phyloP scores from a whole-genome alignment of 164 flowering plant species.

The Vitis cinerea region DNA sequence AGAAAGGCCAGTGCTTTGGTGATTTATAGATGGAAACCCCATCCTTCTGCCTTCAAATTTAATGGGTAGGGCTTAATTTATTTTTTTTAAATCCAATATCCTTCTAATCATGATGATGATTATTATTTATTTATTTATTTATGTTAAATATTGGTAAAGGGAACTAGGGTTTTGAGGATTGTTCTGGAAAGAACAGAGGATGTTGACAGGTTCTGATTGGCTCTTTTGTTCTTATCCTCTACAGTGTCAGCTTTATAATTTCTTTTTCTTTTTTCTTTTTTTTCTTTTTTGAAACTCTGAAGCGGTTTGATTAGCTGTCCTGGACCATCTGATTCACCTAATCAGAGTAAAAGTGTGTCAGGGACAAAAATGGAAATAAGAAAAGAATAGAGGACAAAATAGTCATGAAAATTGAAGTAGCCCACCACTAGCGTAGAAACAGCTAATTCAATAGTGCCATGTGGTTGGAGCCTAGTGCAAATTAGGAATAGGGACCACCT shows the following conservation, averaged over 20 bases:
- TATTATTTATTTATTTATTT: neutral
- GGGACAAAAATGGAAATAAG: neutral
- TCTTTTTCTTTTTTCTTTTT: neutral
- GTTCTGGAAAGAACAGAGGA: constrained; percentile 25
- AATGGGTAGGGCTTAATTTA: constrained; percentile 1
- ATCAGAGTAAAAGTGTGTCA: neutral
- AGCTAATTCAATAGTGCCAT: too few species aligned
- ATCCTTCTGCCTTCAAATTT: neutral
- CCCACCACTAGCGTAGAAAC: too few species aligned
- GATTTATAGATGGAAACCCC: neutral
- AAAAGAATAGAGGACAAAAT: neutral
- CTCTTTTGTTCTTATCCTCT: constrained; percentile 23
- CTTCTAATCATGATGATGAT: neutral
- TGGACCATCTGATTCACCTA: constrained; percentile 10
- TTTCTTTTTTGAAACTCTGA: neutral
- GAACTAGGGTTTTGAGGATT: constrained; percentile 5
- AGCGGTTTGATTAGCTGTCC: constrained; percentile 4
- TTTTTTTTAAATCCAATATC: neutral
- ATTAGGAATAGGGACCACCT: too few species aligned
- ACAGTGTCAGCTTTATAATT: constrained; percentile 2
- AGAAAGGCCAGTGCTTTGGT: neutral
- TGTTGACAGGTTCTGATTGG: constrained; percentile 18
- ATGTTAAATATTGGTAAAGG: neutral
- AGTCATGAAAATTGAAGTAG: neutral
- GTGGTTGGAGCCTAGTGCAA: too few species aligned